A percentile compares a stretch with the other conserved stretches of the same genome.
phyloP scores from a whole-genome alignment of 805 yeast species.

The Starmerella ratchasimensis region DNA sequence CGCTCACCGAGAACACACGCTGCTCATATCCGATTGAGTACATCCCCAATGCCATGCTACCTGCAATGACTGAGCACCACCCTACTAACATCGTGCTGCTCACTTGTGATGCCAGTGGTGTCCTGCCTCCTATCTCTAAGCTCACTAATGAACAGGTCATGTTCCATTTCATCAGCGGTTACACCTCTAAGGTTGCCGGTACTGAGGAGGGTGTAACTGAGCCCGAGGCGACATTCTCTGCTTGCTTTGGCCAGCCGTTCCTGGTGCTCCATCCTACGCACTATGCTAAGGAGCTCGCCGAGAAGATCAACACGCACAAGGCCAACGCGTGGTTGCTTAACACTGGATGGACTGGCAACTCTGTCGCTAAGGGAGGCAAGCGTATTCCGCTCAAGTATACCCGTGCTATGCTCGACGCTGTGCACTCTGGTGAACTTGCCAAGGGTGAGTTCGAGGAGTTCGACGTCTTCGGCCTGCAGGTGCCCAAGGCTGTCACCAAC shows the following conservation, averaged over 20 bases:
- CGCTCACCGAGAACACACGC: slow-evolving; percentile 93
- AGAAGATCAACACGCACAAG: slow-evolving; percentile 76
- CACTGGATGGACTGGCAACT: slow-evolving; percentile 97
- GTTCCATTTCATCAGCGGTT: slow-evolving; percentile 98
- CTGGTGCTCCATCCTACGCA: slow-evolving; percentile 95
- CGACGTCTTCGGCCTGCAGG: slow-evolving; percentile 73
- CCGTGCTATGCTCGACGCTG: slow-evolving; percentile 87
- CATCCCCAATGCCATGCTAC: slow-evolving; percentile 91
- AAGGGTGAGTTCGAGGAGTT: slow-evolving; percentile 69
- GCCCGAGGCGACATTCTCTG: slow-evolving; percentile 95
- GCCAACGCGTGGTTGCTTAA: slow-evolving; percentile 93
- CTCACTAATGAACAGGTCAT: slow-evolving; percentile 90
- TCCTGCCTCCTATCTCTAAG: slow-evolving; percentile 90
- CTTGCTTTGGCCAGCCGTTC: slow-evolving; percentile 99
- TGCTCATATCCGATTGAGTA: slow-evolving; percentile 97
- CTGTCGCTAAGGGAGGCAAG: slow-evolving; percentile 85
- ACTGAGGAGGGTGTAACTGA: slow-evolving; percentile 98
- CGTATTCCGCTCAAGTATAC: slow-evolving; percentile 97
- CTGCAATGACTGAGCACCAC: slow-evolving; percentile 79
- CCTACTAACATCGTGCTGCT: slow-evolving; percentile 84
- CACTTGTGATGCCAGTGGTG: slow-evolving; percentile 98
- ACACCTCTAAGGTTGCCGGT: slow-evolving; percentile 99
- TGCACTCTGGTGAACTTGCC: slow-evolving; percentile 78
- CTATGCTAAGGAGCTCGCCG: slow-evolving; percentile 90
- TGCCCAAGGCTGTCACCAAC: slow-evolving; percentile 68